phyloP scores from a whole-genome alignment of 768 basidiomycete genomes.

The Saitozyma podzolica region DNA sequence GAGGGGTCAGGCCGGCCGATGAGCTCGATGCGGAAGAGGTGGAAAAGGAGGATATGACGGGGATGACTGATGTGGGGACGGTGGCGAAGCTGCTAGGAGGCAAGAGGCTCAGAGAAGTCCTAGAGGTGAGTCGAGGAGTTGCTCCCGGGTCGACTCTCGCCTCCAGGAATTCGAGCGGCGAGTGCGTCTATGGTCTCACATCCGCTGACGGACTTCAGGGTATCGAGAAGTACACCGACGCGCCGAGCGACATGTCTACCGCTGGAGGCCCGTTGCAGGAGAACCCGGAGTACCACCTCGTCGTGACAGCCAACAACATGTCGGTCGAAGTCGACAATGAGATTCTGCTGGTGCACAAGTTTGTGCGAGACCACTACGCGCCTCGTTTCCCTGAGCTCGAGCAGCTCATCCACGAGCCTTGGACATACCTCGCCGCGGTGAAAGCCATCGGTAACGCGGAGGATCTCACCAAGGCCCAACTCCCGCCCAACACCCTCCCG shows the following conservation, averaged over 20 bases:
- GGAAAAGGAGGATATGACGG: conserved; percentile 85
- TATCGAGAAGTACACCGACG: conserved; percentile 78
- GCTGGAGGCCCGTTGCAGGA: conserved; percentile 69
- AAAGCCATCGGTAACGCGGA: conserved; percentile 81
- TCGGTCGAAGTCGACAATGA: conserved; percentile 99
- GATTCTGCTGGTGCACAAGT: conserved; percentile 96
- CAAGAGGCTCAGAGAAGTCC: conserved; percentile 80
- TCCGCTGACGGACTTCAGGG: conserved; percentile 60
- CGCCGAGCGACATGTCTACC: conserved; percentile 75
- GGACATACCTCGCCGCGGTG: conserved; percentile 89
- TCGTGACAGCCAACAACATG: conserved; percentile 95
- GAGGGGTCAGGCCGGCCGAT: conserved; percentile 89
- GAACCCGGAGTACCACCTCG: conserved; percentile 93
- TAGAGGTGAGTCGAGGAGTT: conserved; percentile 61
- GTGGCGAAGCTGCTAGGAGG: conserved; percentile 87
- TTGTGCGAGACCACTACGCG: conserved; percentile 96
- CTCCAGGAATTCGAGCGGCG: background rate
- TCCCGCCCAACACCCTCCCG: conserved; percentile 70
- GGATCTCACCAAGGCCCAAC: conserved; percentile 82
- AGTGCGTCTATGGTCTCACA: background rate
- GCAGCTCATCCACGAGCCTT: conserved; percentile 86
- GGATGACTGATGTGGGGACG: conserved; percentile 78
- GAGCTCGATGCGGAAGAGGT: conserved; percentile 93
- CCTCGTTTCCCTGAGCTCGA: conserved; percentile 95
- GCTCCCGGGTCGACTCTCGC: background rate